Evolutionary conservation across 345 rosid genomes (phyloP), one percentile per base, ranked within the genome.

Genomic region (Rhodamnia argentea): DNA sequence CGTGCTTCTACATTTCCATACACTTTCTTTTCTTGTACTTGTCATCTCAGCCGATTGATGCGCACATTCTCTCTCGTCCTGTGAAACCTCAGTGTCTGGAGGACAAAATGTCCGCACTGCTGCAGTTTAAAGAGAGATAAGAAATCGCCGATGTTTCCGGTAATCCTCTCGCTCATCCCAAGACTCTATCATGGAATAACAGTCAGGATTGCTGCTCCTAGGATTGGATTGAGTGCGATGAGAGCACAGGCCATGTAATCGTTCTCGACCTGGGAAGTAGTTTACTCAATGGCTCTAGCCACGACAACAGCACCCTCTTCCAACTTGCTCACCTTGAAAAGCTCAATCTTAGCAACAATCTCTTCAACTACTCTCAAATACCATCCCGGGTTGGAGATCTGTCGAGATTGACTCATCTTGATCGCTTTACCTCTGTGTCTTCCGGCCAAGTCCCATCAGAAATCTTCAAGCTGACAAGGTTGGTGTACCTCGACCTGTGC

Each of bases 381-480:
- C 62, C 92, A 1, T 32, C 85, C 12, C 27, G 26, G 27, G 86
- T 91, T 57, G 85, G 88, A 51, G 20, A 1, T 23, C 78, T 89
- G 1, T 9, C 44, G 2, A 83, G 23, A 6, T 62, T 89, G 47
- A 86, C 84, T 3, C 64, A 88, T 40, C 86, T 88, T 2, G 84
- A 85, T 22, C 87, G 89, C 74, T 85, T 88, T 15, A 2, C 0
- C 14, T 32, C 87, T 15, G 2, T 4, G 10, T 85, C 87, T 52
- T 13, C 13, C 0, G 90, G 11, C 51, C 1, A 12, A 5, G 42
- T 90, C 55, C 89, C 90, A 4, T 23, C 5, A 29, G 60, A 89
- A 54, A 84, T 89, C 42, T 83, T 87, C 10, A 82, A n/a, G 18
- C 58, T 91, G 24, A 78, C 86, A n/a, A 85, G 84, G 40, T 76